A percentile compares a stretch with the other conserved stretches of the same genome.
Conservation (phyloP, 2,329 filamentous ascomycete genomes). For the Fusarium zealandicum region DNA sequence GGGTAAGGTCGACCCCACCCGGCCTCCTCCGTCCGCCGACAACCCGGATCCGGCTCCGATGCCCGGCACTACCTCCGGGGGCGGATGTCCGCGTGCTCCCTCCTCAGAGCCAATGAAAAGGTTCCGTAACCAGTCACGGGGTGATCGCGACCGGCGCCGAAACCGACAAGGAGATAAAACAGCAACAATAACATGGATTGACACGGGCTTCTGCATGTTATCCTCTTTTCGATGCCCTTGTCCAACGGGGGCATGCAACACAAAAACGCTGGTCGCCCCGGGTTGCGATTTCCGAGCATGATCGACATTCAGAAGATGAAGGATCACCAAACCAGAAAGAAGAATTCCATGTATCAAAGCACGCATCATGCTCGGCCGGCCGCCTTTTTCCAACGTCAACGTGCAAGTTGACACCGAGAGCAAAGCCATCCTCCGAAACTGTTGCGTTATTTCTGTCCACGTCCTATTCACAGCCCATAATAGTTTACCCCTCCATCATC, state of each 20-base stretch:
- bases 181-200: constrained; percentile 15
- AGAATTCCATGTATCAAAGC: no score
- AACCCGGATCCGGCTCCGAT: constrained; percentile 31
- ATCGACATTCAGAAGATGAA: no score
- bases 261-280: neutral
- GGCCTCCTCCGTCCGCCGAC: neutral
- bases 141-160: constrained; percentile 17
- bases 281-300: neutral
- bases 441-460: constrained; percentile 18
- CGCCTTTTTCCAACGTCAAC: no score
- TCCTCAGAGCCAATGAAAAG: constrained; percentile 23
- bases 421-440: neutral
- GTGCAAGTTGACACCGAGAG: no score
- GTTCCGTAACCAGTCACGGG: constrained; percentile 13
- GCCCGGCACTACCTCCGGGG: constrained; percentile 26
- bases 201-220: no score
- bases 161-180: constrained; percentile 9
- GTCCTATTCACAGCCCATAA: neutral
- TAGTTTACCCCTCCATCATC: constrained; percentile 32
- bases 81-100: constrained; percentile 15
- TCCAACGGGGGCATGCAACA: no score
- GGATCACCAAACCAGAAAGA: no score
- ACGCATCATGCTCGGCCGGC: no score
- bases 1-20: constrained; percentile 13
- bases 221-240: no score